phyloP scores from a whole-genome alignment of 768 basidiomycete genomes.

The Phaeotremella skinneri region DNA sequence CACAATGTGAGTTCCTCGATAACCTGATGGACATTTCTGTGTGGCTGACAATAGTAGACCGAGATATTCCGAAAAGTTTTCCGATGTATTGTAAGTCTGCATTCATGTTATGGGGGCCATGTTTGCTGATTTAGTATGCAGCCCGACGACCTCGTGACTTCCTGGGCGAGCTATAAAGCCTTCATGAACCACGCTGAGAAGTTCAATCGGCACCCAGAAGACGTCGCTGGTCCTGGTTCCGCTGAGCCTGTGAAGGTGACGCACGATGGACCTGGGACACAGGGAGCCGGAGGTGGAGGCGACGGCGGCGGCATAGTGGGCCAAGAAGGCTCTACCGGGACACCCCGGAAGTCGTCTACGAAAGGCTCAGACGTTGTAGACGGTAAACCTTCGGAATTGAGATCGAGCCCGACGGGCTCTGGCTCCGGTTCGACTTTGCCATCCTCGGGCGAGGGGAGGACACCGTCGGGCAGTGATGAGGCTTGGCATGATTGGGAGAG shows the following conservation, averaged over 20 bases:
- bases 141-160: slow-evolving; percentile 87
- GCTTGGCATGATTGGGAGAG: slow-evolving; percentile 78
- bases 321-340: slow-evolving; percentile 31
- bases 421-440: no score
- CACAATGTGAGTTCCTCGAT: slow-evolving; percentile 68
- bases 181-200: slow-evolving; percentile 59
- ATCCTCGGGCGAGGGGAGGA: slow-evolving; percentile 10
- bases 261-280: slow-evolving; percentile 48
- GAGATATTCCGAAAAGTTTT: slow-evolving; percentile 95
- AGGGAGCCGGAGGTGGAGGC: slow-evolving; percentile 53
- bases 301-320: slow-evolving; percentile 51
- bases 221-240: slow-evolving; percentile 41
- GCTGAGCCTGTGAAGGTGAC: slow-evolving; percentile 47
- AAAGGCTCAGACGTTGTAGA: slow-evolving; percentile 17
- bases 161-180: slow-evolving; percentile 94
- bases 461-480: slow-evolving; percentile 56
- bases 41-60: slow-evolving; percentile 59
- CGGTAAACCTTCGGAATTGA: slow-evolving; percentile 12
- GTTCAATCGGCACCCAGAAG: slow-evolving; percentile 49
- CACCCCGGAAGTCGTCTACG: slow-evolving; percentile 19
- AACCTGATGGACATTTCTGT: neutral
- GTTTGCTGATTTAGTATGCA: slow-evolving; percentile 14
- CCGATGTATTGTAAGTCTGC: slow-evolving; percentile 61
- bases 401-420: no score
- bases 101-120: neutral